These are phyloP conservation scores for Sanghuangporus baumii DNA, from an alignment of 1,284 basidiomycete genomes.

Conservation along the genomic window DNA sequence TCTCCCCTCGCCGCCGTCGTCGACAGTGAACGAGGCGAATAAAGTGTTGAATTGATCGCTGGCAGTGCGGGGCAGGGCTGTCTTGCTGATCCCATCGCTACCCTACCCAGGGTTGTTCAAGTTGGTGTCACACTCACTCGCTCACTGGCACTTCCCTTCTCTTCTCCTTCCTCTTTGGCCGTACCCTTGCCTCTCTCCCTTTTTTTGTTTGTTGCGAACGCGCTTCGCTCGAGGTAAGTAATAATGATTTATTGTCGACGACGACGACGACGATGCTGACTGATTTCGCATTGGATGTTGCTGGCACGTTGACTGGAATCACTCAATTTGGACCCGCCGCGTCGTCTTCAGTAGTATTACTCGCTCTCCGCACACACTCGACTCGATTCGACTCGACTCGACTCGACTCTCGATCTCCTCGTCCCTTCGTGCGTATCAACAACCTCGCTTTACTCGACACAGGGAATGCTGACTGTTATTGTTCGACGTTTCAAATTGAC, in stretches of 20 bases:
- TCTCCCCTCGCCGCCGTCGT: no score
- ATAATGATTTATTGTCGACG: not conserved
- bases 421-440: not conserved
- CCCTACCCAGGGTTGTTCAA: not conserved
- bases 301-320: not conserved
- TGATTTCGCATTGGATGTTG: not conserved
- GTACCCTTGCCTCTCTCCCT: not conserved
- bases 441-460: not conserved
- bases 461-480: not conserved
- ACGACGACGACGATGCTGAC: not conserved
- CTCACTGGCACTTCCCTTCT: not conserved
- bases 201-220: not conserved
- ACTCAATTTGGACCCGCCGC: not conserved
- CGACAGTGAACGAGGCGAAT: no score
- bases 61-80: slow-evolving; percentile 7
- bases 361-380: not conserved
- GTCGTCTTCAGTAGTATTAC: not conserved
- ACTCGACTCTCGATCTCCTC: not conserved
- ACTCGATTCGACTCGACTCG: not conserved
- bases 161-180: not conserved
- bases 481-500: not conserved
- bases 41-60: not conserved
- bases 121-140: not conserved
- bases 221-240: not conserved
- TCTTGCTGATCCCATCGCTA: slow-evolving; percentile 13